Evolutionary conservation across 495 filamentous ascomycete species (phyloP).

Genomic region (Haplographium delicatum): DNA sequence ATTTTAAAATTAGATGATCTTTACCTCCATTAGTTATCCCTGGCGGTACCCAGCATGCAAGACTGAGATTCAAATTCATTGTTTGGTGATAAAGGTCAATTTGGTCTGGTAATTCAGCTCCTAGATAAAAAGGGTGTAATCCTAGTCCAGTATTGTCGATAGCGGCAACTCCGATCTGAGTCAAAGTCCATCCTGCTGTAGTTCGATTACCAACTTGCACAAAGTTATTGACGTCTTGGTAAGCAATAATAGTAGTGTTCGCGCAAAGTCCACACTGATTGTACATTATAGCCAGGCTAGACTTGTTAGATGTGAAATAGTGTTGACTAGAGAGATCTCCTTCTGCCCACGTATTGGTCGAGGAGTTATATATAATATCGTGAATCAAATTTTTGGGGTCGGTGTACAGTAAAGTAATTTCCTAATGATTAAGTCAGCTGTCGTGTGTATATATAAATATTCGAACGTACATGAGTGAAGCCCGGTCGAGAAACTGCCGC

Average conservation of each 20-base stretch:
- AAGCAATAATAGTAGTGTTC: constrained; percentile 23
- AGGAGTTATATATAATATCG: constrained; percentile 18
- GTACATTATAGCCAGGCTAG: constrained; percentile 25
- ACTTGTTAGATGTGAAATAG: constrained; percentile 17
- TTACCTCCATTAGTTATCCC: constrained; percentile 1
- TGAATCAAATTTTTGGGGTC: constrained; percentile 23
- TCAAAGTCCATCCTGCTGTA: constrained; percentile 19
- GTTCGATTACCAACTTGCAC: constrained; percentile 26
- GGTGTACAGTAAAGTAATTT: constrained; percentile 25
- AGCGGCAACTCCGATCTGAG: constrained; percentile 22
- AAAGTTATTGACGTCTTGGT: constrained; percentile 23
- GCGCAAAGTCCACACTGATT: constrained; percentile 23
- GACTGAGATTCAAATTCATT: constrained; percentile 11
- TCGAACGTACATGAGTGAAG: constrained; percentile 12
- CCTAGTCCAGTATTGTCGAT: constrained; percentile 20
- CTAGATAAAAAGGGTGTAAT: constrained; percentile 19
- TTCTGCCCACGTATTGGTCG: constrained; percentile 10
- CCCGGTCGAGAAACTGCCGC: constrained; percentile 24
- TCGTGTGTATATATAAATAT: too few relatives aligned
- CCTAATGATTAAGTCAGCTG: too few relatives aligned
- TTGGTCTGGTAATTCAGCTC: constrained; percentile 5
- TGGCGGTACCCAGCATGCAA: constrained; percentile 15
- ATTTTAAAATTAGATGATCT: not conserved
- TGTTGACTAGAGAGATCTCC: constrained; percentile 16
- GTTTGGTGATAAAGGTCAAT: constrained; percentile 25